Conservation (phyloP, 306 rosid species). For the Vigna radiata region DNA sequence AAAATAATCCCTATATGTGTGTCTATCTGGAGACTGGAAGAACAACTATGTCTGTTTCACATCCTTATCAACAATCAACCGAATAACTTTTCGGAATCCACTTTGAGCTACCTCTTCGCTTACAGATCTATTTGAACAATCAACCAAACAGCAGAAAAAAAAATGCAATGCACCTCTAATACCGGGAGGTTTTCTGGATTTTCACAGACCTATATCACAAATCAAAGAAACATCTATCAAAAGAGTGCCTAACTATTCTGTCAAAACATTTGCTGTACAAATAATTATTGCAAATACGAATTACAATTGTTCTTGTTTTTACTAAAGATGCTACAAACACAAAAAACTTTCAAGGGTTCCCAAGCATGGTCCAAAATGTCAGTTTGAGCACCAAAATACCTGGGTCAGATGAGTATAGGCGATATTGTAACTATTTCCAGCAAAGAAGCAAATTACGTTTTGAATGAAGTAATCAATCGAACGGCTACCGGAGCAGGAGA, state of each 20-base stretch:
- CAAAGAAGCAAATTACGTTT: conserved; percentile 23
- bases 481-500: conserved; percentile 14
- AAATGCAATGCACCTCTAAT: conserved; percentile 18
- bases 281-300: conserved; percentile 30
- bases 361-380: conserved; percentile 33
- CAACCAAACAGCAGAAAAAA: conserved; percentile 29
- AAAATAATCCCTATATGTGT: too few species aligned
- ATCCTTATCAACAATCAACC: too few species aligned
- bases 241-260: conserved; percentile 17
- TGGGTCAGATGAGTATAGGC: conserved; percentile 42
- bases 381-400: conserved; percentile 44
- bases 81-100: not conserved
- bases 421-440: not conserved
- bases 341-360: conserved; percentile 25
- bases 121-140: not conserved
- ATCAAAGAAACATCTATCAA: conserved; percentile 26
- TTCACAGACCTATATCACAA: conserved; percentile 5
- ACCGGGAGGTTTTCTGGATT: conserved; percentile 15
- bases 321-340: not conserved
- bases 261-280: conserved; percentile 45
- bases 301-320: not conserved
- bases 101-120: conserved; percentile 10
- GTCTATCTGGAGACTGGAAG: not conserved
- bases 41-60: not conserved
- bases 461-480: conserved; percentile 29